Evolutionary conservation across 805 yeast genomes (phyloP), one percentile per base, ranked within the genome.

Genomic region (Candida pseudofarinosa): DNA sequence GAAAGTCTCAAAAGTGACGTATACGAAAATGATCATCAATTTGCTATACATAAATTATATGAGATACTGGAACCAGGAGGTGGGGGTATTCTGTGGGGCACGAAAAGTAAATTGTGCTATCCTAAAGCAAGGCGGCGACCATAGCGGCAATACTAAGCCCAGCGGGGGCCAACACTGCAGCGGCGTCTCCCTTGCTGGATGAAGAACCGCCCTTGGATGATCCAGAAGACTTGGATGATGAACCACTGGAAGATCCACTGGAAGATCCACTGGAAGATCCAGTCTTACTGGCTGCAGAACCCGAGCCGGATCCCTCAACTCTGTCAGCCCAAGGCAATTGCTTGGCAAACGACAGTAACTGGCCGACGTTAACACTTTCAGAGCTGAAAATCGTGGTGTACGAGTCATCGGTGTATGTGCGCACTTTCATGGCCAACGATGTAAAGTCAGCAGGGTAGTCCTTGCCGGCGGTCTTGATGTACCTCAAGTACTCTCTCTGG

Each of bases 301-400:
- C 39, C 15, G 36, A 35, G n/a, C 46, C 34, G 10, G 36, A 39
- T n/a, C 16, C 23, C 4, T 19, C 39, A 6, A 28, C 41, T 5
- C 18, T 35, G n/a, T 14, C 47, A 4, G 30, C 51, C 74, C 74
- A 68, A 16, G 72, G 71, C 50, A 68, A 61, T 19, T 52, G 50
- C 16, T 68, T 59, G 28, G 69, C 73, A 47, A 54, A 65, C 3
- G 46, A 35, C 47, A 46, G 52, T 47, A 67, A 56, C 35, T 45
- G 49, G 19, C 33, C 37, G 38, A 59, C 48, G 46, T 58, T 44
- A 14, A 60, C 35, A 3, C 45, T 48, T 15, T 55, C 37, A 37
- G 60, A 43, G 31, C 54, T 50, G 49, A 65, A 54, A 44, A 61
- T 52, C 5, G 72, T 62, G 17, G 72, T 67, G 47, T 66, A 67